These are phyloP conservation scores for Chalaropsis thielavioides DNA, from an alignment of 2,329 filamentous ascomycete species.

Conservation along the genomic window DNA sequence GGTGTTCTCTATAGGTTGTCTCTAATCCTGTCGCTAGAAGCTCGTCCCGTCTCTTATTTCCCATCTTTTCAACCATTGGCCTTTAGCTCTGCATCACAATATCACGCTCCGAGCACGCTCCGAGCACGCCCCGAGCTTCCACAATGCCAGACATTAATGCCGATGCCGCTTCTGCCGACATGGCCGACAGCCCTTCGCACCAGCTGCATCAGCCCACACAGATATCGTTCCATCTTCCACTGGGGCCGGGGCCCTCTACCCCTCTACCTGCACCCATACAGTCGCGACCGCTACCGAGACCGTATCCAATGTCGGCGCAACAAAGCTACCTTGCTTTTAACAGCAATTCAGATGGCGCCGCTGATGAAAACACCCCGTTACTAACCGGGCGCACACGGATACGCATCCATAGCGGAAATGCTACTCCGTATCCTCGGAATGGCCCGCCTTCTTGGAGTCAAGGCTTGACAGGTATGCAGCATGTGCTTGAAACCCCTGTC, in stretches of 20 bases:
- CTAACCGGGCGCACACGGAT: slow-evolving; percentile 30
- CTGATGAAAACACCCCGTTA: slow-evolving; percentile 34
- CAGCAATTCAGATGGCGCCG: slow-evolving; percentile 12
- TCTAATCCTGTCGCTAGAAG: neutral
- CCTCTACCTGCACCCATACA: slow-evolving; percentile 16
- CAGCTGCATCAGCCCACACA: slow-evolving; percentile 7
- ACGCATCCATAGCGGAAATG: slow-evolving; percentile 27
- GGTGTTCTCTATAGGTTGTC: neutral
- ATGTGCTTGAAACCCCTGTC: neutral
- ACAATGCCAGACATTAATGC: neutral
- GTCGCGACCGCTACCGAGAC: slow-evolving; percentile 16
- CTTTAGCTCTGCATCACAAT: too few relatives aligned
- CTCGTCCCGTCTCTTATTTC: neutral
- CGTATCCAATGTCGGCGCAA: slow-evolving; percentile 16
- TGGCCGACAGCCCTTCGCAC: neutral
- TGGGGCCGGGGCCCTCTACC: slow-evolving; percentile 9
- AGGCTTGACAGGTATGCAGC: slow-evolving; percentile 30
- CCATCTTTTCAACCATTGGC: neutral
- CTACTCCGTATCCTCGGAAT: slow-evolving; percentile 14
- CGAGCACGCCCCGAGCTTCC: neutral
- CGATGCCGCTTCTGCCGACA: neutral
- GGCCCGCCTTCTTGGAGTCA: slow-evolving; percentile 26
- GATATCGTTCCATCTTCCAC: slow-evolving; percentile 16
- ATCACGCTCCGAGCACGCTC: neutral
- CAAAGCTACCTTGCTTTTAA: slow-evolving; percentile 7